phyloP scores from a whole-genome alignment of 2,329 filamentous ascomycete species.

The Diaporthe velutina region DNA sequence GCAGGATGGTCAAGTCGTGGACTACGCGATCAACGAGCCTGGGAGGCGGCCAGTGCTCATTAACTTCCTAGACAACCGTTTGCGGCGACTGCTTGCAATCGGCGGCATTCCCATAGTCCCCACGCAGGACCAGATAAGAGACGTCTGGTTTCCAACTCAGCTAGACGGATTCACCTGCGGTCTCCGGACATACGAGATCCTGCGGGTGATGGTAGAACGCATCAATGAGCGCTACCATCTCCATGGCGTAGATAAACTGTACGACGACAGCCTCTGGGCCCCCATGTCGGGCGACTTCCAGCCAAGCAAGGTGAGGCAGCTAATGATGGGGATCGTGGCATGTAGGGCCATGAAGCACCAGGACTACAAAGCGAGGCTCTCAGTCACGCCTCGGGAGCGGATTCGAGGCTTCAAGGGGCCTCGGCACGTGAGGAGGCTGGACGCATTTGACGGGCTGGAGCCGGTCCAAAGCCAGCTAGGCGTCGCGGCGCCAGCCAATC shows the following conservation, averaged over 20 bases:
- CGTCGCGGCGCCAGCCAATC: too few species aligned
- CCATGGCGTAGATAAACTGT: not conserved
- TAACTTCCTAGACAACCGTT: not conserved
- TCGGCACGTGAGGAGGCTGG: not conserved
- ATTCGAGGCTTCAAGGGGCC: slow-evolving; percentile 14
- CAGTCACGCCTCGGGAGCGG: not conserved
- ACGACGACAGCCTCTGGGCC: slow-evolving; percentile 1
- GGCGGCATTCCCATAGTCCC: not conserved
- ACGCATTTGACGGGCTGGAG: slow-evolving; percentile 12
- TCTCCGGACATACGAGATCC: not conserved
- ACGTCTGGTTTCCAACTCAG: not conserved
- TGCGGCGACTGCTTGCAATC: not conserved
- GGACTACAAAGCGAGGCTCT: slow-evolving; percentile 6
- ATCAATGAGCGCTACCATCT: slow-evolving; percentile 9
- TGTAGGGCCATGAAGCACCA: slow-evolving; percentile 14
- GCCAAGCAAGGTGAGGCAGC: slow-evolving; percentile 7
- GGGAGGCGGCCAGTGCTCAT: not conserved
- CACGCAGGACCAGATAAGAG: not conserved
- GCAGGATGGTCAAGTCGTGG: not conserved
- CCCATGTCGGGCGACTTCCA: slow-evolving; percentile 19
- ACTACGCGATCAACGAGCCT: slow-evolving; percentile 6
- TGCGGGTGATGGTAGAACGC: slow-evolving; percentile 4
- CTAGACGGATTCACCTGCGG: not conserved
- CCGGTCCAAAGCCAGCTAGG: not conserved
- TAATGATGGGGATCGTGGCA: slow-evolving; percentile 10